Evolutionary conservation across 108 stramenopile species (phyloP).

Genomic region (Epipyxis sp.): DNA sequence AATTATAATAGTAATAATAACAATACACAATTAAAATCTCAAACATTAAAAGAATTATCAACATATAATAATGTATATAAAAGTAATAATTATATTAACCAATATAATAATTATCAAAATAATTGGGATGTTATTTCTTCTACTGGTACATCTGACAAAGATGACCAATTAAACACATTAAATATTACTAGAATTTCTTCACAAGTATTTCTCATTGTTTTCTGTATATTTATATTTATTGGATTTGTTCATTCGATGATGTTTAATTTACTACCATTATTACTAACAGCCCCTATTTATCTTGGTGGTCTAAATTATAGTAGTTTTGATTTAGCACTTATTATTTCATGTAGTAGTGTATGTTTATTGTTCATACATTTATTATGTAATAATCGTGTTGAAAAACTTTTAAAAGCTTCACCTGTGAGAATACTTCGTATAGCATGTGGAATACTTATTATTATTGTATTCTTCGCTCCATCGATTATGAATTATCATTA

Average conservation of each 20-base stretch:
- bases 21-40: too few species aligned
- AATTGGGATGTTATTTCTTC: conserved; percentile 15
- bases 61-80: too few species aligned
- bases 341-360: conserved; percentile 4
- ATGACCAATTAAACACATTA: neutral
- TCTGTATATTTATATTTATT: neutral
- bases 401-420: neutral
- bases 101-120: too few species aligned
- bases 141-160: neutral
- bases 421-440: conserved; percentile 15
- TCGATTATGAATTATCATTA: too few species aligned
- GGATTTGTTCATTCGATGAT: neutral
- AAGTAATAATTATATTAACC: too few species aligned
- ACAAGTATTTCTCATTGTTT: conserved; percentile 3
- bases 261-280: neutral
- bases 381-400: neutral
- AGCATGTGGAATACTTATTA: neutral
- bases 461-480: neutral
- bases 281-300: neutral
- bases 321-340: neutral
- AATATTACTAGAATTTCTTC: neutral
- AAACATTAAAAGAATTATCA: too few species aligned
- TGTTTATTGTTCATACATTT: neutral
- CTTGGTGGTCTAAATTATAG: conserved; percentile 6
- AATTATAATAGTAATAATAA: neutral